Evolutionary conservation across 495 filamentous ascomycete genomes (phyloP), one percentile per base, ranked within the genome.

Genomic region (Lasiosphaeria miniovina): DNA sequence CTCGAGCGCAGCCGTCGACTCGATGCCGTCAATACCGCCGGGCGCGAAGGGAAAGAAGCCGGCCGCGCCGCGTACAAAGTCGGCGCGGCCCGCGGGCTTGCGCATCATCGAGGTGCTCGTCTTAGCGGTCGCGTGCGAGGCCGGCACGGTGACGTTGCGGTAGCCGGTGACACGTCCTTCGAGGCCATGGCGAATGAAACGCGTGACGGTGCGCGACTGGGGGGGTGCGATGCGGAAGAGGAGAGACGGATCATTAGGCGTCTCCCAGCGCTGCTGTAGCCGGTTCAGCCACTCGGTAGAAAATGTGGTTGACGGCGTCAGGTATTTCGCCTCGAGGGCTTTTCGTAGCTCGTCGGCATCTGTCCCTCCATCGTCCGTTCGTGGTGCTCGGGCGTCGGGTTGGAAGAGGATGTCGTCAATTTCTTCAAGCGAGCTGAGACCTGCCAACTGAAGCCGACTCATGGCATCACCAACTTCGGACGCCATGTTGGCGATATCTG

Each of bases 11-110:
- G 90, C 89, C 14, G 90, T 80, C 10, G 90, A 87, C 67, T 93
- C 87, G n/a, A 96, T 85, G 4, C 86, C 86, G 55, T 98, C 94
- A 38, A 97, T 70, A 4, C 94, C 94, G 49, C 95, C 94, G 1
- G 95, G 95, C 1, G 91, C 88, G 67, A 98, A 98, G 4, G 94
- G 94, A 61, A 96, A 94, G 76, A 96, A 98, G 0, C 94, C 95
- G 24, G 93, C 90, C 17, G 89, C 92, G 14, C 94, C 94, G n/a
- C 94, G 83, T 24, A 98, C 93, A 71, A 98, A 96, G 54, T 98
- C 93, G 41, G 90, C 91, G 62, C 90, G 84, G 58, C 84, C 85
- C 43, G 93, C 94, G 33, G 93, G 93, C 65, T 94, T 94, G 43
- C 94, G 83, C 9, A 90, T 75, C 41, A 98, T 78, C 0, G 92